Conservation (phyloP, 1,284 basidiomycete species). For the Agaricales sp. region DNA sequence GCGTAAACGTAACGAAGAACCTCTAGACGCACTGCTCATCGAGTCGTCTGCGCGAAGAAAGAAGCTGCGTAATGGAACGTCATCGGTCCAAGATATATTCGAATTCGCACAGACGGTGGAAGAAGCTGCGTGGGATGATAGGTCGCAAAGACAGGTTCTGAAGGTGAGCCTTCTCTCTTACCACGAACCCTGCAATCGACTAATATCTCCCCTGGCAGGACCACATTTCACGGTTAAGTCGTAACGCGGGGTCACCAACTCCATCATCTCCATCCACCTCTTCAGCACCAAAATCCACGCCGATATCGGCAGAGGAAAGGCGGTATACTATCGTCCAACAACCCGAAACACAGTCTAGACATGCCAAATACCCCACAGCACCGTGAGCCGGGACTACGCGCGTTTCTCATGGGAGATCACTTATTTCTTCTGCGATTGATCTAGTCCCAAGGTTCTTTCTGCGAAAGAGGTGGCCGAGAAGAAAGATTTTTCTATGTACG, state of each 20-base stretch:
- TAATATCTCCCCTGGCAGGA: constrained; percentile 23
- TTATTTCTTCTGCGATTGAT: constrained; percentile 2
- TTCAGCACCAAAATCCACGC: constrained; percentile 12
- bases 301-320: constrained; percentile 17
- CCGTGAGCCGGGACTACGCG: constrained; percentile 24
- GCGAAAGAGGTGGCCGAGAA: constrained; percentile 33
- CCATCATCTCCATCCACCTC: constrained; percentile 12
- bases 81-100: constrained; percentile 39
- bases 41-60: constrained; percentile 51
- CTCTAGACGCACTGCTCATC: constrained; percentile 66
- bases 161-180: constrained; percentile 29
- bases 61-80: constrained; percentile 42
- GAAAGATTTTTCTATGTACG: constrained; percentile 54
- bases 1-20: constrained; percentile 68
- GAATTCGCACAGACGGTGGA: constrained; percentile 75
- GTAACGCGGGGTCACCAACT: constrained; percentile 11
- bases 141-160: constrained; percentile 41
- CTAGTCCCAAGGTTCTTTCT: constrained; percentile 45
- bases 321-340: constrained; percentile 34
- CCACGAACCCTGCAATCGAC: not conserved
- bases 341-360: constrained; percentile 13
- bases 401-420: constrained; percentile 1
- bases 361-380: constrained; percentile 16
- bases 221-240: constrained; percentile 30
- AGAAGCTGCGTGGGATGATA: constrained; percentile 52